A percentile compares a stretch with the other conserved stretches of the same genome.
Conservation (phyloP, 352 stramenopile genomes). For the Thraustotheca clavata region DNA sequence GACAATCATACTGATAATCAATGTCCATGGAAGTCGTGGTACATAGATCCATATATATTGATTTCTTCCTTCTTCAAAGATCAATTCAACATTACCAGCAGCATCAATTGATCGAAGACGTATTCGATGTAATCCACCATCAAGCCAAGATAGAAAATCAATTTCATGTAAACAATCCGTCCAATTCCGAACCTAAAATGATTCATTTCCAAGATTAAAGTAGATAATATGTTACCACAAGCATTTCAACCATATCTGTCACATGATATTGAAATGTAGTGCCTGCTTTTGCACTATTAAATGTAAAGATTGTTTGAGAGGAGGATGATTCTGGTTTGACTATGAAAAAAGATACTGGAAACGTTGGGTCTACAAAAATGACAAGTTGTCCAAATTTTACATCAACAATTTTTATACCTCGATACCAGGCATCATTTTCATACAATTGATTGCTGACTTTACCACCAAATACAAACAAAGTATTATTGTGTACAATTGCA, state of each 20-base stretch:
- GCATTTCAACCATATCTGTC: conserved; percentile 66
- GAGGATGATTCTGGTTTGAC: conserved; percentile 36
- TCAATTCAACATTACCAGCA: conserved; percentile 87
- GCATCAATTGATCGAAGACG: conserved; percentile 85
- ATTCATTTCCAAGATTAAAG: neutral
- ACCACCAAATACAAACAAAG: conserved; percentile 63
- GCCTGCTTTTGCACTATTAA: conserved; percentile 80
- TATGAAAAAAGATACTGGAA: conserved; percentile 47
- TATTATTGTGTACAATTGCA: conserved; percentile 64
- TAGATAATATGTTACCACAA: conserved; percentile 37
- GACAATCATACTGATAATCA: conserved; percentile 78
- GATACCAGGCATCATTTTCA: conserved; percentile 86
- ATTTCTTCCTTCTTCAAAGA: conserved; percentile 78
- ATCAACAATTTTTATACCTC: conserved; percentile 10
- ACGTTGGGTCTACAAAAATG: conserved; percentile 27
- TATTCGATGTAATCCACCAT: conserved; percentile 85
- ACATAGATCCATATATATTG: conserved; percentile 91
- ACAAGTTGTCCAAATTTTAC: neutral
- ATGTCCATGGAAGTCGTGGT: conserved; percentile 79
- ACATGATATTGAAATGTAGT: conserved; percentile 92
- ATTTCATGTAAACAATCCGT: conserved; percentile 39
- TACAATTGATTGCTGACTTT: conserved; percentile 52
- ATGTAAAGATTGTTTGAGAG: conserved; percentile 77
- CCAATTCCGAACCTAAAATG: conserved; percentile 48
- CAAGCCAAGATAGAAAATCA: conserved; percentile 41